Evolutionary conservation across 1,284 basidiomycete genomes (phyloP), one percentile per base, ranked within the genome.

Genomic region (Rhodotorula sp.): DNA sequence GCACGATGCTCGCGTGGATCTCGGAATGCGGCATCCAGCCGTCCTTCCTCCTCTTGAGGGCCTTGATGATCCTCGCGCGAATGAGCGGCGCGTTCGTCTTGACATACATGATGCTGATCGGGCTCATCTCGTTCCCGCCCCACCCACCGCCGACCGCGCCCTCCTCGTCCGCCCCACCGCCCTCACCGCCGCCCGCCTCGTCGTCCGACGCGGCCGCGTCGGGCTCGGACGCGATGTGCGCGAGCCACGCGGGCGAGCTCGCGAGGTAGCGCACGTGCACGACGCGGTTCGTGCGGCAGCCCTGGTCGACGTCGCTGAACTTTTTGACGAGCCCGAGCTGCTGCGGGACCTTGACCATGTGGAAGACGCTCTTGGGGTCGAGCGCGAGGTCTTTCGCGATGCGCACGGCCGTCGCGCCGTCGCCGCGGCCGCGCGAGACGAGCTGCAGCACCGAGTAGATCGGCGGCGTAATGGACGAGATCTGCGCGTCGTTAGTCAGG

Each of bases 321-420:
- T 81, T 81, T 34, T 77, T 77, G 58, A 92, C 86, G 48, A 91
- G 83, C 72, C 87, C 87, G 64, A 93, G 83, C 57, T 89, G 87
- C 5, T 88, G 83, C 13, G 93, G 83, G 75, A 91, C 88, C 75
- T 88, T 87, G 69, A 92, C 87, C 71, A 92, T 86, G 81, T 93
- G 93, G 79, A 92, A 92, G 76, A 91, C 91, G 1, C 91, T 90
- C 81, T 93, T 94, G 78, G 92, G 91, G 79, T 94, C 92, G 78
- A 93, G 92, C 58, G 87, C 87, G n/a, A 91, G 89, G 75, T 86
- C 85, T 74, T 87, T 86, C 52, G 91, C 91, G 17, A 96, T 84
- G 53, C 90, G 87, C 17, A 92, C 86, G 58, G 91, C 89, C 21
- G 90, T 90, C 7, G 91, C 85, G 13, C 93, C 93, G 23, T 85